Percentiles rank a stretch among this genome's conserved stretches.
These are phyloP conservation scores for Rhodotorula kratochvilovae DNA, from an alignment of 768 basidiomycete genomes.

Conservation along the genomic window DNA sequence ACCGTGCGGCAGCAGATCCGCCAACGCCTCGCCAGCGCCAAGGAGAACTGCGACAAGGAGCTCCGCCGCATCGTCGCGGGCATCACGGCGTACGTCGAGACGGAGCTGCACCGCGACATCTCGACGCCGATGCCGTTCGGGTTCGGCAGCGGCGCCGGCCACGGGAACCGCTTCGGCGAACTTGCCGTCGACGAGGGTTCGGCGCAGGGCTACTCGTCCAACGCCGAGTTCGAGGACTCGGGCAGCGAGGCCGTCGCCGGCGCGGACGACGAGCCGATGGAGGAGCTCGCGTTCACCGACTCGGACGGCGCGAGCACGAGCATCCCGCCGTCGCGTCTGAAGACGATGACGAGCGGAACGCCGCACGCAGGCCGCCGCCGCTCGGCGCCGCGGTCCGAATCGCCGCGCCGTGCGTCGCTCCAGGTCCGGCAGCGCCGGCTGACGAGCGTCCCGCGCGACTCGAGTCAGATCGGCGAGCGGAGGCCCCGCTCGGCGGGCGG, in stretches of 20 bases:
- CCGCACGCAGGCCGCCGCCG: not conserved
- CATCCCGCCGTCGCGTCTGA: conserved; percentile 27
- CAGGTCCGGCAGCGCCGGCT: conserved; percentile 28
- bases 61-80: conserved; percentile 87
- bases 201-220: conserved; percentile 2
- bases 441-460: conserved; percentile 26
- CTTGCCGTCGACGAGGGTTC: conserved; percentile 22
- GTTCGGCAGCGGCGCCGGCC: conserved; percentile 1
- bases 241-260: conserved; percentile 32
- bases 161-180: conserved; percentile 11
- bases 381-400: conserved; percentile 6
- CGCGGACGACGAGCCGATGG: conserved; percentile 8
- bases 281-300: conserved; percentile 20
- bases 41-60: conserved; percentile 94
- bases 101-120: conserved; percentile 72
- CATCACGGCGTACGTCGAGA: conserved; percentile 92
- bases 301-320: conserved; percentile 34
- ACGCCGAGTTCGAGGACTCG: conserved; percentile 26
- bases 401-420: conserved; percentile 33
- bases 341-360: conserved; percentile 1
- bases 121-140: conserved; percentile 48
- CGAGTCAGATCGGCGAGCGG: not conserved
- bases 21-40: conserved; percentile 84
- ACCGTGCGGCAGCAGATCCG: conserved; percentile 79
- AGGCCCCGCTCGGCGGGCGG: conserved; percentile 4